phyloP scores from a whole-genome alignment of 768 basidiomycete species.

The Termitomyces sp. region DNA sequence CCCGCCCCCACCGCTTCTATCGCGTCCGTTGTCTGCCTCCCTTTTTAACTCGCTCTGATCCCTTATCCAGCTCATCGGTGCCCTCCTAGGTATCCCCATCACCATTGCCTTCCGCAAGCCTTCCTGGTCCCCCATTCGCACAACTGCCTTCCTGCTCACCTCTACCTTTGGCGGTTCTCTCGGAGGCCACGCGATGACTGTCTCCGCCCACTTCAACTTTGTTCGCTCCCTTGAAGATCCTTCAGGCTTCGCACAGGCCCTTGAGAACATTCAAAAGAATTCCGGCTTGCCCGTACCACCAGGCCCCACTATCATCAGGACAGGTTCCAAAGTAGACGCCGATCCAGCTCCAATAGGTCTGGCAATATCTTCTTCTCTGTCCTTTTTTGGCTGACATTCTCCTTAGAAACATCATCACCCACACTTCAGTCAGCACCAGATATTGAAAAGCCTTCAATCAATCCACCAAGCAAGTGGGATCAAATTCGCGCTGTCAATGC shows the following conservation, averaged over 20 bases:
- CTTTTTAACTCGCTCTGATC: neutral
- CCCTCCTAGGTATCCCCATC: slow-evolving; percentile 15
- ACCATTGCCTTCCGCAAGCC: slow-evolving; percentile 23
- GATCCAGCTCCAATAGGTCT: slow-evolving; percentile 12
- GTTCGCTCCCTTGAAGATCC: slow-evolving; percentile 39
- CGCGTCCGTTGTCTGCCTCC: slow-evolving; percentile 26
- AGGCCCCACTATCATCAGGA: slow-evolving; percentile 30
- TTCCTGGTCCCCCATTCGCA: slow-evolving; percentile 20
- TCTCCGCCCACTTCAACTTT: slow-evolving; percentile 35
- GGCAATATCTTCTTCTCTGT: neutral
- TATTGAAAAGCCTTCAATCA: slow-evolving; percentile 9
- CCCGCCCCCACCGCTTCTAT: slow-evolving; percentile 41
- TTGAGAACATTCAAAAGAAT: slow-evolving; percentile 44
- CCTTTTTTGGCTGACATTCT: neutral
- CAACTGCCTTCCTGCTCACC: slow-evolving; percentile 20
- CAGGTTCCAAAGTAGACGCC: slow-evolving; percentile 17
- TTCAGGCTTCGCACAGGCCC: slow-evolving; percentile 36
- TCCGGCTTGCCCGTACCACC: slow-evolving; percentile 30
- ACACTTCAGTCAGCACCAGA: slow-evolving; percentile 15
- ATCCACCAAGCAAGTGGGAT: slow-evolving; percentile 54
- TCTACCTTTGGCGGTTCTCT: slow-evolving; percentile 29
- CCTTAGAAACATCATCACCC: slow-evolving; percentile 8
- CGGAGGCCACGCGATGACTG: slow-evolving; percentile 26
- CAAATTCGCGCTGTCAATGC: slow-evolving; percentile 58
- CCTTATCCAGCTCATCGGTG: slow-evolving; percentile 15